These are phyloP conservation scores for Penicillium sp. DNA, from an alignment of 2,329 filamentous ascomycete species.

Conservation along the genomic window DNA sequence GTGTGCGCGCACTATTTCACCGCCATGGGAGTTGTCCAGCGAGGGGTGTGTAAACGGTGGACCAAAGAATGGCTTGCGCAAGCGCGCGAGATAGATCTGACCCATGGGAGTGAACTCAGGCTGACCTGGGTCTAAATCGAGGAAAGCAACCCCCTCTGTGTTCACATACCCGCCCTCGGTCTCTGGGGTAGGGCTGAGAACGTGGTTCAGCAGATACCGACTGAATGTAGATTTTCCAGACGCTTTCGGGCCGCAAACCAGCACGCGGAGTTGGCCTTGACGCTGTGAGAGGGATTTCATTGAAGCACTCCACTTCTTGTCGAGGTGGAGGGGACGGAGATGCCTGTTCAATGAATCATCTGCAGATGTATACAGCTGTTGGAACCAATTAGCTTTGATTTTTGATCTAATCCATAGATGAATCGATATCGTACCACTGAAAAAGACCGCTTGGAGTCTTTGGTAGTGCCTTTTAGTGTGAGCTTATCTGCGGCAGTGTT, in stretches of 20 bases:
- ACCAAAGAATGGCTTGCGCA: constrained; percentile 55
- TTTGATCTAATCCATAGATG: background rate
- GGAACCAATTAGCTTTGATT: constrained; percentile 16
- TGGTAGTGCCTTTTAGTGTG: constrained; percentile 29
- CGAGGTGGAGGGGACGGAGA: constrained; percentile 45
- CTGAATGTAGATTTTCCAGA: constrained; percentile 64
- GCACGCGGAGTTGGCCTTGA: constrained; percentile 42
- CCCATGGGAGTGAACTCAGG: constrained; percentile 63
- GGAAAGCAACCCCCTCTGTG: constrained; percentile 51
- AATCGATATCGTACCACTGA: constrained; percentile 38
- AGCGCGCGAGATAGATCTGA: constrained; percentile 58
- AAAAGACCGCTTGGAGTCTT: constrained; percentile 38
- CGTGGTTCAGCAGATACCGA: constrained; percentile 57
- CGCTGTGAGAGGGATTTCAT: constrained; percentile 48
- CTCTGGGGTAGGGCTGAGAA: constrained; percentile 47
- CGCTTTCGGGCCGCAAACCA: constrained; percentile 58
- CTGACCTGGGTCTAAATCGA: constrained; percentile 62
- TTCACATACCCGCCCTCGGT: constrained; percentile 31
- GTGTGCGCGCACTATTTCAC: constrained; percentile 52
- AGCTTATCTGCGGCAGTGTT: constrained; percentile 36
- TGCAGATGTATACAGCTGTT: constrained; percentile 44
- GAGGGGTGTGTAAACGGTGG: constrained; percentile 58
- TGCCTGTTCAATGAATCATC: constrained; percentile 46
- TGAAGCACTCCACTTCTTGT: constrained; percentile 46
- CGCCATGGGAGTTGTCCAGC: constrained; percentile 36